These are phyloP conservation scores for Alternaria solani DNA, from an alignment of 2,329 filamentous ascomycete genomes.

Conservation along the genomic window DNA sequence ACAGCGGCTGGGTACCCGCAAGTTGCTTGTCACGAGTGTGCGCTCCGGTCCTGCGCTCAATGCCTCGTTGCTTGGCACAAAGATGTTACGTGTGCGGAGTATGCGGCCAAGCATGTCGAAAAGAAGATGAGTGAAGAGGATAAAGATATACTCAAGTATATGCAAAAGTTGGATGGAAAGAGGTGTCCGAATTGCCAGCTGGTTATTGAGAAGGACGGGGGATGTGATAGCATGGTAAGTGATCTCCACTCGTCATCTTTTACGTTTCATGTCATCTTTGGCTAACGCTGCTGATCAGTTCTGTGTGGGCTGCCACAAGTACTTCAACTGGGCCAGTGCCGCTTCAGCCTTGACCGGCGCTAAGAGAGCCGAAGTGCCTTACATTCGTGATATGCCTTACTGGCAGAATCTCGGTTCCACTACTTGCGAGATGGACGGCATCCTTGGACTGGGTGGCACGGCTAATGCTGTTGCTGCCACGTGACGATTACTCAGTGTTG, in stretches of 20 bases:
- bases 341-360: slow-evolving; percentile 30
- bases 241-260: not conserved
- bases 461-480: not conserved
- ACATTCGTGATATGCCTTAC: not conserved
- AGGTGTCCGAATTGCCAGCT: slow-evolving; percentile 43
- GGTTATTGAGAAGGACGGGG: slow-evolving; percentile 43
- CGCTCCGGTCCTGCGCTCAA: slow-evolving; percentile 27
- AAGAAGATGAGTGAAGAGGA: slow-evolving; percentile 33
- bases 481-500: not conserved
- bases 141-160: slow-evolving; percentile 30
- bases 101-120: slow-evolving; percentile 24
- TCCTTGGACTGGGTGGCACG: not conserved
- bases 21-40: slow-evolving; percentile 31
- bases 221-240: slow-evolving; percentile 33
- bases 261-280: not conserved
- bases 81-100: slow-evolving; percentile 35
- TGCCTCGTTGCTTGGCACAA: slow-evolving; percentile 38
- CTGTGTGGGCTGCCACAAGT: slow-evolving; percentile 34
- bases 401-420: not conserved
- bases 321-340: slow-evolving; percentile 39
- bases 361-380: slow-evolving; percentile 20
- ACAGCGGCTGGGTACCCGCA: slow-evolving; percentile 35
- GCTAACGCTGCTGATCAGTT: not conserved
- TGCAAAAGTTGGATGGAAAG: slow-evolving; percentile 37
- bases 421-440: slow-evolving; percentile 3